A percentile compares a stretch with the other conserved stretches of the same genome.
These are phyloP conservation scores for Lentinula edodes DNA, from an alignment of 768 basidiomycete species.

Conservation along the genomic window DNA sequence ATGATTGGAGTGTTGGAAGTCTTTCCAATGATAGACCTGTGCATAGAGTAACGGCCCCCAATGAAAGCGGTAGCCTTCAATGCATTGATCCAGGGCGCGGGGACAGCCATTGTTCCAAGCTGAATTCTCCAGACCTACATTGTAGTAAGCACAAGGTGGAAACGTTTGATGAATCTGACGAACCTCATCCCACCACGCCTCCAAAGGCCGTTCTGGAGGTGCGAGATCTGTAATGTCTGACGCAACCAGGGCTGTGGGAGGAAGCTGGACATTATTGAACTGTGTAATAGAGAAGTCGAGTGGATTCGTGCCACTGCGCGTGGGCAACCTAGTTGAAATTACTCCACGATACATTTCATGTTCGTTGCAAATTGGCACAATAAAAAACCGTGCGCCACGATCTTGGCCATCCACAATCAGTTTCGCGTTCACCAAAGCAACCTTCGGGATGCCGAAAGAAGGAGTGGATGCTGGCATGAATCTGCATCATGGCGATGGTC, in stretches of 20 bases:
- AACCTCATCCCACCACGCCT: constrained; percentile 49
- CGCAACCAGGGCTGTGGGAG: constrained; percentile 42
- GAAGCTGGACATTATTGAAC: constrained; percentile 49
- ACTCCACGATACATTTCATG: constrained; percentile 50
- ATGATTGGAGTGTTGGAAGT: constrained; percentile 45
- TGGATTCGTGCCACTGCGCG: constrained; percentile 46
- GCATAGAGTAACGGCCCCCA: constrained; percentile 52
- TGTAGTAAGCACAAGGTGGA: neutral
- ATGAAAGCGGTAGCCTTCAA: constrained; percentile 52
- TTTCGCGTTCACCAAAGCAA: constrained; percentile 52
- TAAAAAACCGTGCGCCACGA: constrained; percentile 46
- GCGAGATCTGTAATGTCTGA: constrained; percentile 36
- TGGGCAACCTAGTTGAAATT: constrained; percentile 42
- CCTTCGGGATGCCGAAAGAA: constrained; percentile 44
- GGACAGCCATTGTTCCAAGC: constrained; percentile 47
- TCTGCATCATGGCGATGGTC: constrained; percentile 22
- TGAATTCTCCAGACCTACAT: constrained; percentile 42
- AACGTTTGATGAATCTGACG: neutral
- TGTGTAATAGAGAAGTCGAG: constrained; percentile 53
- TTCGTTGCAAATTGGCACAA: constrained; percentile 51
- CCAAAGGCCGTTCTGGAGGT: constrained; percentile 32
- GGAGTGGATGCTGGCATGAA: constrained; percentile 59
- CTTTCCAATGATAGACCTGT: constrained; percentile 41
- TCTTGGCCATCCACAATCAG: constrained; percentile 47
- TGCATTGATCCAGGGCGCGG: constrained; percentile 43